Base-by-base conservation (phyloP, 176 grass and related monocot species). In the Rhynchospora breviuscula region DNA sequence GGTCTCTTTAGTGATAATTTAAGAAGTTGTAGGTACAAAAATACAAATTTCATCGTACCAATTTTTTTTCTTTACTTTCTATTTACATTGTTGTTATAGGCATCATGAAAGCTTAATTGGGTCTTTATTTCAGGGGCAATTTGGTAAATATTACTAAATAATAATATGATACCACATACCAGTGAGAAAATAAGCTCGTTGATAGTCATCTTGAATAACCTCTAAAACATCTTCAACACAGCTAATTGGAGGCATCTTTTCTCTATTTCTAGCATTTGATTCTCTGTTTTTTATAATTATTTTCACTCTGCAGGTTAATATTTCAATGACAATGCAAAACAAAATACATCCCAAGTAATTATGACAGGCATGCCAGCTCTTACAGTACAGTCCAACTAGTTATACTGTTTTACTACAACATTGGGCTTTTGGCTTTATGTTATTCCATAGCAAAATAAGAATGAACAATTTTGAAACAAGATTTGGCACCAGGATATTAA, bases 161-260 rank as follows among this genome's bases (percentile, higher is more conserved):
- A 15, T 31, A 47, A 62, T 31, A 9, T 3, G 18, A 21, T 51
- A 48, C 2, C 25, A 73, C n/a, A 0, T 85, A 91, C 94, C 94
- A 10, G 95, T 94, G 7, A 98, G 90, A 85, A 98, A 98, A 85
- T 98, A 95, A 82, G 95, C 92, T 81, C 79, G 92, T 49, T 70
- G 58, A 44, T 91, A 98, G 49, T 93, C 92, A 17, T 64, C 87
- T 67, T 72, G 29, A 81, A 98, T 87, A 85, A 88, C 63, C 21
- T 76, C 90, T 78, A 95, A 31, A 79, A 98, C 84, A 61, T 91
- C 89, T 0, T 98, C 92, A 2, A 93, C 75, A 49, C 87, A 89
- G 63, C 82, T 59, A 70, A 67, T 45, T 69, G 59, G 57, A 33
- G 54, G 67, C n/a, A 23, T 7, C 33, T 56, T 83, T 79, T 35